Base-by-base conservation (phyloP, 208 protist species). In the Acanthamoeba lenticulata region DNA sequence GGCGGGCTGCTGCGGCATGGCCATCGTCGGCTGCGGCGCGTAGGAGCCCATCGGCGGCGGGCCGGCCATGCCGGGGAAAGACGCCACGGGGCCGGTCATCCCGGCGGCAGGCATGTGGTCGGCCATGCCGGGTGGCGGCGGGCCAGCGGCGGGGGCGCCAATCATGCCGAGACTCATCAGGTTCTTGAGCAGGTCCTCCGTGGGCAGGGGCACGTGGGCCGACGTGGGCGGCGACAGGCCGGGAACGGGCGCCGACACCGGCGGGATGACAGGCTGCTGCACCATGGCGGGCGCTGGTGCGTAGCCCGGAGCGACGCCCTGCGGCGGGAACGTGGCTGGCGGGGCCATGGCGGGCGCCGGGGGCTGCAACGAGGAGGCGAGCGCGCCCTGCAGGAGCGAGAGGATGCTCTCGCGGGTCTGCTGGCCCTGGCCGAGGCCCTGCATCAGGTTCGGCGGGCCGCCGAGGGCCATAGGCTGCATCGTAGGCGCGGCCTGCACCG, bases 371-470 rank as follows among this genome's bases (percentile, higher is more conserved):
- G 36, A 2, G 21, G 77, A 60, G n/a, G 77, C 77, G 34, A 86
- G 77, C n/a, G 77, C 27, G n/a, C 44, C 40, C 47, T 86, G 77
- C 34, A 86, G 47, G 19, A 86, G 77, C 4, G 77, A 86, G 40
- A 86, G 47, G 52, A 86, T 86, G 34, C 6, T 86, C 42, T 86
- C 44, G n/a, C 77, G 21, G 2, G 40, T n/a, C 40, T 47, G 77
- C 19, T 47, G 77, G 27, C 44, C 77, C 52, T 86, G 77, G 5
- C 47, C 44, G 9, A 60, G 42, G 29, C 77, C 47, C 38, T 86
- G 65, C 34, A 40, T 29, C 34, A 74, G 29, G 65, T 40, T 74
- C 2, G 65, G 65, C n/a, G n/a, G n/a, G n/a, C n/a, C n/a, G n/a
- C n/a, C n/a, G n/a, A n/a, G n/a, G n/a, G n/a, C n/a, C n/a, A n/a